These are phyloP conservation scores for Rhizopus sp. DNA, from an alignment of 371 early-diverging fungal species.

Conservation along the genomic window DNA sequence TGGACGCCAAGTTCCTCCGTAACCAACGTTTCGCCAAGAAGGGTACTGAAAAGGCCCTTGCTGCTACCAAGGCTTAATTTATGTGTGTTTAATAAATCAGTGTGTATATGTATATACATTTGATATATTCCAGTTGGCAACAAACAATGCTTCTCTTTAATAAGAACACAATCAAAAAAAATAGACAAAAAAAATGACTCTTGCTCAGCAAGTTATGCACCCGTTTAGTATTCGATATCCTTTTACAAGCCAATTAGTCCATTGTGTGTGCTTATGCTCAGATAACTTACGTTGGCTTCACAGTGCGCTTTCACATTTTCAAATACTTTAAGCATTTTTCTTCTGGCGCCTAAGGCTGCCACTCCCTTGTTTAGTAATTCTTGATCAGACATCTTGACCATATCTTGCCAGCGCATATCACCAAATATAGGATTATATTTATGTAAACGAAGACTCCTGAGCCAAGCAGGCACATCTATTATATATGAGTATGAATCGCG, in stretches of 20 bases:
- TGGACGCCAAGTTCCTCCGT: constrained; percentile 97
- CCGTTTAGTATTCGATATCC: constrained; percentile 25
- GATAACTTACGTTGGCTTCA: constrained; percentile 47
- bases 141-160: neutral
- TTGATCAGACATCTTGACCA: constrained; percentile 83
- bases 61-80: constrained; percentile 27
- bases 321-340: constrained; percentile 96
- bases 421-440: constrained; percentile 89
- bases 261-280: neutral
- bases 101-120: neutral
- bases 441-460: constrained; percentile 86
- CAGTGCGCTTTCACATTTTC: constrained; percentile 71
- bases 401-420: constrained; percentile 76
- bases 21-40: constrained; percentile 98
- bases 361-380: constrained; percentile 87
- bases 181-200: neutral
- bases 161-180: neutral
- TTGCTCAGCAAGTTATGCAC: constrained; percentile 10
- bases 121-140: neutral
- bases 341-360: constrained; percentile 91
- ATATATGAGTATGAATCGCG: neutral
- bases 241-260: neutral
- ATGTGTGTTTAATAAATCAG: neutral
- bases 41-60: constrained; percentile 57
- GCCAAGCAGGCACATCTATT: constrained; percentile 87